These are phyloP conservation scores for Microascus cirrosus DNA, from an alignment of 2,329 filamentous ascomycete genomes.

Conservation along the genomic window DNA sequence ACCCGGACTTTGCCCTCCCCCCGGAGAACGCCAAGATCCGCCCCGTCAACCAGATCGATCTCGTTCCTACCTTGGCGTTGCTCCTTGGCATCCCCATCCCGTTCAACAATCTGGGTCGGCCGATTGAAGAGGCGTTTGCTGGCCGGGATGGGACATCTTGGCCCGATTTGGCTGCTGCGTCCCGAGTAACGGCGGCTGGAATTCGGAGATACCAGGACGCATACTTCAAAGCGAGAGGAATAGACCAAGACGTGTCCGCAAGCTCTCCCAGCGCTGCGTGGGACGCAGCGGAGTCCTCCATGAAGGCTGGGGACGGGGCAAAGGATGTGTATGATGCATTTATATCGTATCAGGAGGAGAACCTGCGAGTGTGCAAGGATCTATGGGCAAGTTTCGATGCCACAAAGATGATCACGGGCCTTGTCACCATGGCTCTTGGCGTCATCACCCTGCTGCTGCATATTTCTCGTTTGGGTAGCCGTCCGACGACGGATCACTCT, in stretches of 20 bases:
- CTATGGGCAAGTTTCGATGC: constrained; percentile 92
- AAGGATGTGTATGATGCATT: constrained; percentile 46
- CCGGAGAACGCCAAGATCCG: constrained; percentile 66
- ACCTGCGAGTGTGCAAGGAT: constrained; percentile 65
- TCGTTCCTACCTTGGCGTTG: constrained; percentile 84
- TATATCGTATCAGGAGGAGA: constrained; percentile 64
- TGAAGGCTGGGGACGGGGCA: constrained; percentile 14
- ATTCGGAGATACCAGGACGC: constrained; percentile 81
- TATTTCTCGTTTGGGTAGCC: constrained; percentile 29
- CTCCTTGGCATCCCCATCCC: constrained; percentile 86
- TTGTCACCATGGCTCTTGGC: constrained; percentile 57
- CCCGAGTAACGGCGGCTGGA: constrained; percentile 68
- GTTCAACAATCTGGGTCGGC: constrained; percentile 87
- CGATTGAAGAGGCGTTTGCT: constrained; percentile 88
- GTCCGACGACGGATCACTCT: background rate
- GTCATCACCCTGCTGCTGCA: constrained; percentile 64
- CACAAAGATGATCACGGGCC: constrained; percentile 71
- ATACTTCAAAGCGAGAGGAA: constrained; percentile 63
- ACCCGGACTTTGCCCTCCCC: constrained; percentile 43
- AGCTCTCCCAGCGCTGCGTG: constrained; percentile 28
- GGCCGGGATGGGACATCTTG: constrained; percentile 59
- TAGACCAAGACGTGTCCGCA: constrained; percentile 45
- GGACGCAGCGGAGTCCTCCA: constrained; percentile 27
- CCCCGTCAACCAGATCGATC: constrained; percentile 76
- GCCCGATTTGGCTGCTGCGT: constrained; percentile 66